These are phyloP conservation scores for Mrakia frigida DNA, from an alignment of 768 basidiomycete genomes.

Conservation along the genomic window DNA sequence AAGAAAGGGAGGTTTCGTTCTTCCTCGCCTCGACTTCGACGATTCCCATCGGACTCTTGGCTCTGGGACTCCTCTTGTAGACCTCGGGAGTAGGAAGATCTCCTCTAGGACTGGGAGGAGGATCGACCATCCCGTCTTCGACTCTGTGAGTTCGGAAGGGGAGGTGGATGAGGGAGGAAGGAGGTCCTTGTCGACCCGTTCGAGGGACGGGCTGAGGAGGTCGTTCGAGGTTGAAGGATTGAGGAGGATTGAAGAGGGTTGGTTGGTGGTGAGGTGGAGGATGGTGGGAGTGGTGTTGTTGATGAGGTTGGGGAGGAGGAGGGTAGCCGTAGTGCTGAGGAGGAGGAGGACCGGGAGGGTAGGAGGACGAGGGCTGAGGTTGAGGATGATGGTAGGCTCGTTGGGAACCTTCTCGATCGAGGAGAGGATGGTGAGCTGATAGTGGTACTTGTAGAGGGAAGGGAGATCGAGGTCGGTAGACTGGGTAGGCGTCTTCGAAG, in stretches of 20 bases:
- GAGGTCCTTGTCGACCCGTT: neutral
- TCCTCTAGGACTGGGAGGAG: conserved; percentile 10
- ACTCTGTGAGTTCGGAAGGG: neutral
- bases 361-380: neutral
- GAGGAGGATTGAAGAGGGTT: neutral
- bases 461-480: neutral
- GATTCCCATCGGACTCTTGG: neutral
- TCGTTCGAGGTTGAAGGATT: neutral
- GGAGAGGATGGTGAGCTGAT: neutral
- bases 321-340: neutral
- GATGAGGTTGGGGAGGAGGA: neutral
- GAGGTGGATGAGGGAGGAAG: neutral
- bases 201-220: neutral
- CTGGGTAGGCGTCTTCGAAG: neutral
- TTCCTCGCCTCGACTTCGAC: neutral
- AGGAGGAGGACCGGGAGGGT: neutral
- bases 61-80: neutral
- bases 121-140: neutral
- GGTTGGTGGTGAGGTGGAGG: neutral
- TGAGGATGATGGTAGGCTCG: neutral
- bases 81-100: neutral
- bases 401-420: too few species aligned
- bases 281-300: neutral
- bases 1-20: too few species aligned
- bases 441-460: neutral